A percentile compares a stretch with the other conserved stretches of the same genome.
These are phyloP conservation scores for Triticum timopheevii DNA, from an alignment of 176 grass and related monocot genomes.

Conservation along the genomic window DNA sequence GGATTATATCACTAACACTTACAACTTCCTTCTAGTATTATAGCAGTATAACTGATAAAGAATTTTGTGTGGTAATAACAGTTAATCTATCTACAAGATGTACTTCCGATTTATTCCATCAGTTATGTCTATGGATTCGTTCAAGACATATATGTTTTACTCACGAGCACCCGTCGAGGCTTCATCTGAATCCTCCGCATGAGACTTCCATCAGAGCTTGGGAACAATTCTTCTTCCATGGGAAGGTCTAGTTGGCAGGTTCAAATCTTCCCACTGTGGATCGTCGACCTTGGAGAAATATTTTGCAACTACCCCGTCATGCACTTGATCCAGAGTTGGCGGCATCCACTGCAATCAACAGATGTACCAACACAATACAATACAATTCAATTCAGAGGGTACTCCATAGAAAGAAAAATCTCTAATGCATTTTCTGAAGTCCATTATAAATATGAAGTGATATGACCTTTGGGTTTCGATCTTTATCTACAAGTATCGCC, in stretches of 20 bases:
- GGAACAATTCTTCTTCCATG: slow-evolving; percentile 45
- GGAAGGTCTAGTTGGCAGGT: slow-evolving; percentile 37
- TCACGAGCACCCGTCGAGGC: background rate
- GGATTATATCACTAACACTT: background rate
- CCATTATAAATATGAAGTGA: slow-evolving; percentile 16
- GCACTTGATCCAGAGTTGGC: slow-evolving; percentile 63
- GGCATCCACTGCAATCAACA: slow-evolving; percentile 85
- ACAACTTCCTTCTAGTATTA: background rate
- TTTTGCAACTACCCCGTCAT: slow-evolving; percentile 46
- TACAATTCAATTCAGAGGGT: background rate
- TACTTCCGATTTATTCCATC: slow-evolving; percentile 19
- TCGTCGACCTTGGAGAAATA: slow-evolving; percentile 79
- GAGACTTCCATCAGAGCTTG: slow-evolving; percentile 55
- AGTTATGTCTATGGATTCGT: background rate
- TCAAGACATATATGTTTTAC: background rate
- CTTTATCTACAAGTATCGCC: slow-evolving; percentile 84
- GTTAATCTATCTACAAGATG: background rate
- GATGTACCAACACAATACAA: background rate
- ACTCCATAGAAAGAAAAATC: background rate
- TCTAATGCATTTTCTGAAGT: background rate
- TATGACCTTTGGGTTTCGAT: slow-evolving; percentile 85
- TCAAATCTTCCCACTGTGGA: slow-evolving; percentile 72
- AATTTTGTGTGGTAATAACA: background rate
- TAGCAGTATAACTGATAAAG: background rate
- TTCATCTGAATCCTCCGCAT: background rate